Evolutionary conservation across 2,329 filamentous ascomycete species (phyloP).

Genomic region (Arthrobotrys sphaeroides): DNA sequence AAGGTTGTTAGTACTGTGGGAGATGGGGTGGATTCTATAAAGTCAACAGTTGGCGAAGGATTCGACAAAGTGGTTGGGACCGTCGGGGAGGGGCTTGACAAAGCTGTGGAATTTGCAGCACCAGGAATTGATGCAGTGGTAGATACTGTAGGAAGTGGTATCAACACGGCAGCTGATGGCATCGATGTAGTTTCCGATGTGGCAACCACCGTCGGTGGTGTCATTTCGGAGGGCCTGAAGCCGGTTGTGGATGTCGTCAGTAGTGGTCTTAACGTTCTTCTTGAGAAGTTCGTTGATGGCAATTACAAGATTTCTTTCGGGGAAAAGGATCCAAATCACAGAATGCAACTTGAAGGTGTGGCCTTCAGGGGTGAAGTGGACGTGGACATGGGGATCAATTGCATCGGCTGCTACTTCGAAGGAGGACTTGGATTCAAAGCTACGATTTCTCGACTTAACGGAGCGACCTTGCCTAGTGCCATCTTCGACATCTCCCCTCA

Average conservation of each 20-base stretch:
- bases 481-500: neutral
- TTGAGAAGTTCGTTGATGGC: constrained; percentile 5
- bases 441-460: neutral
- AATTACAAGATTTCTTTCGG: neutral
- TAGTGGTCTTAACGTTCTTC: neutral
- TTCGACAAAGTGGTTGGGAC: constrained; percentile 1
- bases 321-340: constrained; percentile 9
- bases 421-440: neutral
- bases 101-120: neutral
- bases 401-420: constrained; percentile 26
- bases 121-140: neutral
- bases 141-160: neutral
- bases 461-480: neutral
- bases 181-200: neutral
- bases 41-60: neutral
- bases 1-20: too few species aligned
- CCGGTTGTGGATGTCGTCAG: neutral
- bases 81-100: neutral
- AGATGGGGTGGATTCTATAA: too few species aligned
- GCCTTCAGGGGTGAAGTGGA: neutral
- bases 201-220: neutral
- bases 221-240: neutral
- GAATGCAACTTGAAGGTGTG: neutral
- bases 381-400: neutral
- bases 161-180: neutral